Evolutionary conservation across 768 basidiomycete species (phyloP).

Genomic region (Leccinum subgranulosum): DNA sequence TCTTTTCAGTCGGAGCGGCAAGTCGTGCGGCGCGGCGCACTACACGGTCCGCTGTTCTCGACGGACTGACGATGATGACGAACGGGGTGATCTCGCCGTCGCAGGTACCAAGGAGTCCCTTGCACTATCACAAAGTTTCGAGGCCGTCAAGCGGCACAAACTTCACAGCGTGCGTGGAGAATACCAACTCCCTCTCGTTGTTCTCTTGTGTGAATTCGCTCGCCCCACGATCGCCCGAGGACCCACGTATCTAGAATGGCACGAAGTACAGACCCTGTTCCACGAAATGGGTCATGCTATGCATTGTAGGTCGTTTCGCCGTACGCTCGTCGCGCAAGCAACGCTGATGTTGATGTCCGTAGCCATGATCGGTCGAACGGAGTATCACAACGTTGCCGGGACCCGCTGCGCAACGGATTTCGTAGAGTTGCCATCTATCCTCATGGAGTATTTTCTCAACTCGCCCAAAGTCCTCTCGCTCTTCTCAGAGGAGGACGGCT

Average conservation of each 20-base stretch:
- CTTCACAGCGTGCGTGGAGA: conserved; percentile 63
- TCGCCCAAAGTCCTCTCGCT: conserved; percentile 81
- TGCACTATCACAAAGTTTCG: conserved; percentile 57
- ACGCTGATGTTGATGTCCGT: conserved; percentile 6
- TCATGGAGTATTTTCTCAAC: conserved; percentile 97
- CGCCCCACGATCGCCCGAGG: conserved; percentile 57
- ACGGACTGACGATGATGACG: conserved; percentile 89
- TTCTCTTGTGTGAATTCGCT: conserved; percentile 84
- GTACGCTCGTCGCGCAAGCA: neutral
- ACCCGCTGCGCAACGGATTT: conserved; percentile 98
- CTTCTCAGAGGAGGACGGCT: conserved; percentile 52
- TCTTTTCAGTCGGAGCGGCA: conserved; percentile 79
- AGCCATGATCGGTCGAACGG: conserved; percentile 98
- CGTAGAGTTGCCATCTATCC: conserved; percentile 94
- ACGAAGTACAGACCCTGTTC: conserved; percentile 90
- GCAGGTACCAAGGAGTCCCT: conserved; percentile 41
- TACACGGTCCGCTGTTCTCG: conserved; percentile 96
- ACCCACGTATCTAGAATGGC: conserved; percentile 81
- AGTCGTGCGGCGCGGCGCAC: conserved; percentile 90
- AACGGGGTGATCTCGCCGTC: conserved; percentile 52
- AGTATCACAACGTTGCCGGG: conserved; percentile 96
- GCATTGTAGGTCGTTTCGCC: conserved; percentile 74
- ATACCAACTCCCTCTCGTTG: conserved; percentile 89
- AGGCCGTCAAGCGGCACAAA: conserved; percentile 55
- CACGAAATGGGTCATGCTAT: conserved; percentile 99